Evolutionary conservation across 768 basidiomycete genomes (phyloP).

Genomic region (Podaxis rugospora): DNA sequence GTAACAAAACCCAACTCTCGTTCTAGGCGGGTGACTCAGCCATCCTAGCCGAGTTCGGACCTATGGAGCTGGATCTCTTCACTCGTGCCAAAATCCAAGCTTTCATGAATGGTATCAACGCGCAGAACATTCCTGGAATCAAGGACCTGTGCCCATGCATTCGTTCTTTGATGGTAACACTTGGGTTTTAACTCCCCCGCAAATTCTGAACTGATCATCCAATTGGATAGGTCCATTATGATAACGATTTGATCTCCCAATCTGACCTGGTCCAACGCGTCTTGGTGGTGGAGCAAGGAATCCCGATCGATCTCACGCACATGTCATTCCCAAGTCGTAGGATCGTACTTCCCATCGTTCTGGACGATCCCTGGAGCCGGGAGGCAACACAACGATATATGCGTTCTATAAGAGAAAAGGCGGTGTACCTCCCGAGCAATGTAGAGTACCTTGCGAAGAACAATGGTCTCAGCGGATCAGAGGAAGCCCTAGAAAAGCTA

Average conservation of each 20-base stretch:
- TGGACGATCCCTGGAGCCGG: slow-evolving; percentile 55
- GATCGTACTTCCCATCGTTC: slow-evolving; percentile 57
- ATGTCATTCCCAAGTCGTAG: slow-evolving; percentile 46
- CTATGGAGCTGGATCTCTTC: slow-evolving; percentile 46
- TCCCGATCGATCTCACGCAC: slow-evolving; percentile 35
- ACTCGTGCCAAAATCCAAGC: slow-evolving; percentile 57
- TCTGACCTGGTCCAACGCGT: slow-evolving; percentile 36
- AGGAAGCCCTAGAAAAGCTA: slow-evolving; percentile 42
- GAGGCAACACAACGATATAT: slow-evolving; percentile 58
- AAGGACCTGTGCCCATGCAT: slow-evolving; percentile 47
- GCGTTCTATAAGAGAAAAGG: slow-evolving; percentile 46
- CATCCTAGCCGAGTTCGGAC: slow-evolving; percentile 61
- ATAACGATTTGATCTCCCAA: slow-evolving; percentile 40
- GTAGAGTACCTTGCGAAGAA: slow-evolving; percentile 62
- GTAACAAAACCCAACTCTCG: not conserved
- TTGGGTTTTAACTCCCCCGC: not conserved
- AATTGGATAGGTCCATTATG: slow-evolving; percentile 42
- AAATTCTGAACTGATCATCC: not conserved
- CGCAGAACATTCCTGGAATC: slow-evolving; percentile 29
- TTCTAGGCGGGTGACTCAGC: slow-evolving; percentile 57
- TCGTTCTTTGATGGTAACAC: slow-evolving; percentile 49
- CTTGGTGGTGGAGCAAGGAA: slow-evolving; percentile 27
- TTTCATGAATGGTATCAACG: slow-evolving; percentile 37
- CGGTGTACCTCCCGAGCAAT: slow-evolving; percentile 67
- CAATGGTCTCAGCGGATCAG: slow-evolving; percentile 46